Evolutionary conservation across 1,284 basidiomycete genomes (phyloP).

Genomic region (Cryptococcus amylolentus): DNA sequence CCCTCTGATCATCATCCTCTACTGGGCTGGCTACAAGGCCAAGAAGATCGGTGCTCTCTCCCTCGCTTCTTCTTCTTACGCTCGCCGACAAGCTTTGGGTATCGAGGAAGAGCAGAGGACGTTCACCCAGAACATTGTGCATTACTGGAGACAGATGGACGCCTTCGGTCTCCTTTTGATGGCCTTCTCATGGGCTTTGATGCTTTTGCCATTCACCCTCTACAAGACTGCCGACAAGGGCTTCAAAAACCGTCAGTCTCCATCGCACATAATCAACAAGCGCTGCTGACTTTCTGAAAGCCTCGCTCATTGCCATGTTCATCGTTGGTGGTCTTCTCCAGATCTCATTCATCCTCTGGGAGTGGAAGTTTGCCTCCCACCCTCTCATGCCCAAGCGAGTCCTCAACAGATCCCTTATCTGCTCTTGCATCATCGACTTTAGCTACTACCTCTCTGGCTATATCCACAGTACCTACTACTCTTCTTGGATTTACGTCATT

Average conservation of each 20-base stretch:
- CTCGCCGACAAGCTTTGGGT: slow-evolving; percentile 10
- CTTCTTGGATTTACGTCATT: slow-evolving; percentile 42
- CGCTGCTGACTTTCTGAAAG: slow-evolving; percentile 5
- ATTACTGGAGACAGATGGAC: slow-evolving; percentile 36
- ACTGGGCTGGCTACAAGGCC: slow-evolving; percentile 39
- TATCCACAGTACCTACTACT: slow-evolving; percentile 40
- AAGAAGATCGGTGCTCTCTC: slow-evolving; percentile 22
- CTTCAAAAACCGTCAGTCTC: slow-evolving; percentile 32
- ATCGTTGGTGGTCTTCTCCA: slow-evolving; percentile 44
- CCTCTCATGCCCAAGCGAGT: slow-evolving; percentile 46
- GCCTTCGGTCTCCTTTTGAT: slow-evolving; percentile 43
- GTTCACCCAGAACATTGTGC: slow-evolving; percentile 10
- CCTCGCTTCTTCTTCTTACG: slow-evolving; percentile 15
- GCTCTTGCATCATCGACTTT: slow-evolving; percentile 35
- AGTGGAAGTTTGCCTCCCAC: slow-evolving; percentile 35
- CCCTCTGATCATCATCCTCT: slow-evolving; percentile 32
- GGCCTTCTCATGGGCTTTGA: slow-evolving; percentile 35
- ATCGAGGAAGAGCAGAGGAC: slow-evolving; percentile 5
- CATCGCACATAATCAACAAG: slow-evolving; percentile 6
- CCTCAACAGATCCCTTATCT: slow-evolving; percentile 41
- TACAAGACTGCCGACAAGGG: slow-evolving; percentile 29
- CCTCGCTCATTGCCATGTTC: slow-evolving; percentile 49
- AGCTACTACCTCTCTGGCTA: slow-evolving; percentile 39
- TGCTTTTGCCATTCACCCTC: slow-evolving; percentile 46
- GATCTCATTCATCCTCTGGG: slow-evolving; percentile 41